Base-by-base conservation (phyloP, 2,329 filamentous ascomycete species). In the Trichoderma oligosporum region DNA sequence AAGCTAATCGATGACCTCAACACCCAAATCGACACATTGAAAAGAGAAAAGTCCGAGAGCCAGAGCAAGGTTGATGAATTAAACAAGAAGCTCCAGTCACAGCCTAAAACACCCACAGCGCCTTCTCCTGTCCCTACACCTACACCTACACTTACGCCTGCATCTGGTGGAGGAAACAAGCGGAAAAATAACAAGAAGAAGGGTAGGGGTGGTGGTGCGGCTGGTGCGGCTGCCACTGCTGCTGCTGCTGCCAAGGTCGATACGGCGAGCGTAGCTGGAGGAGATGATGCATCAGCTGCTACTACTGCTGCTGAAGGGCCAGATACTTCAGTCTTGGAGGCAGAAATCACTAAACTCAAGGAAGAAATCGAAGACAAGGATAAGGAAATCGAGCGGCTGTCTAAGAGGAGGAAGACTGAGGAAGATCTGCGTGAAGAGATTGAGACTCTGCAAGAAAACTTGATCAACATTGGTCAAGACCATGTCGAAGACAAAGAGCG, bases 181-280 rank as follows among this genome's bases (percentile, higher is more conserved):
- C 82, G 80, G 59, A 93, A 91, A 74, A 95, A 90, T 72, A 92
- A 90, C 73, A 92, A 89, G 71, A 96, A 93, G 77, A 96, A 95
- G 81, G 88, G 86, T 73, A 93, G 92, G 76, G 71, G 71, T 6
- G 70, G 72, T 6, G 72, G 76, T 7, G 71, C 74, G n/a, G 47
- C 66, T 5, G 60, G 67, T 7, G 64, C 66, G 2, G 61, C 67
- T 4, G 60, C 64, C 22, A 57, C 64, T 1, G 59, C 65, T 4
- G 12, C 31, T 33, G 12, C 45, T 6, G 14, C 11, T 35, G 29
- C n/a, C n/a, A 31, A 24, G 29, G 9, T 41, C 24, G 63, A 66
- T 8, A 62, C 70, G 5, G 62, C 69, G 4, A 44, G 60, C 2
- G 58, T 63, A 1, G 59, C 65, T 5, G 42, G 3, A 27, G 27